These are phyloP conservation scores for Acer saccharum DNA, from an alignment of 345 rosid genomes.

Conservation along the genomic window DNA sequence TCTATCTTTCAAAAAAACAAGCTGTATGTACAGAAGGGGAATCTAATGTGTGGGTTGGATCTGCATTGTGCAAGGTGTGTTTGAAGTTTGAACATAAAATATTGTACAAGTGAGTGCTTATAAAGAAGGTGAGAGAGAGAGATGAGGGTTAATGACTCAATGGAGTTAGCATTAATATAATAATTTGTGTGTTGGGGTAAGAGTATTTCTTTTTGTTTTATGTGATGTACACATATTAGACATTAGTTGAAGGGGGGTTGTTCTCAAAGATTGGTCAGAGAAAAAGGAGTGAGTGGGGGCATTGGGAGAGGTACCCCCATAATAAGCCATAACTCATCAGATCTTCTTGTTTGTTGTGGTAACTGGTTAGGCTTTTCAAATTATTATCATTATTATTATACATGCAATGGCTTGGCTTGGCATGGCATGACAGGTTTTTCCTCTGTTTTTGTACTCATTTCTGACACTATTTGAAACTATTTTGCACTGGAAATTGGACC, in stretches of 20 bases:
- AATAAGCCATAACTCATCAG: not conserved
- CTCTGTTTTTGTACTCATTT: constrained; percentile 20
- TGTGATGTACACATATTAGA: constrained; percentile 24
- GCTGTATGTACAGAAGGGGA: constrained; percentile 42
- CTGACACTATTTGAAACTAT: constrained; percentile 42
- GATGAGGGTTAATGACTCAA: constrained; percentile 28
- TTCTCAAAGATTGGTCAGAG: constrained; percentile 38
- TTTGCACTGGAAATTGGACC: constrained; percentile 78
- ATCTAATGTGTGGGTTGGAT: constrained; percentile 63
- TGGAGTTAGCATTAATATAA: constrained; percentile 6
- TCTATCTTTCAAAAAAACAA: constrained; percentile 35
- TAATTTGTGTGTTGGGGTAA: constrained; percentile 28
- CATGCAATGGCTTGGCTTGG: not conserved
- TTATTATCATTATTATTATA: not conserved
- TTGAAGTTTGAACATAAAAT: constrained; percentile 34
- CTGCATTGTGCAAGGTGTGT: constrained; percentile 37
- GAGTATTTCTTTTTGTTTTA: constrained; percentile 57
- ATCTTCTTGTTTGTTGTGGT: constrained; percentile 19
- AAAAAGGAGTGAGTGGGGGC: constrained; percentile 31
- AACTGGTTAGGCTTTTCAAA: not conserved
- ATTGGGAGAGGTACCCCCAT: constrained; percentile 46
- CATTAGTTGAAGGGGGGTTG: not conserved
- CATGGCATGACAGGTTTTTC: not conserved
- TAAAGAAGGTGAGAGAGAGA: constrained; percentile 43
- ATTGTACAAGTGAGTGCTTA: constrained; percentile 47